Percentiles rank a stretch among this genome's conserved stretches.
These are phyloP conservation scores for Ambrosiella cleistominuta DNA, from an alignment of 2,329 filamentous ascomycete genomes.

Conservation along the genomic window DNA sequence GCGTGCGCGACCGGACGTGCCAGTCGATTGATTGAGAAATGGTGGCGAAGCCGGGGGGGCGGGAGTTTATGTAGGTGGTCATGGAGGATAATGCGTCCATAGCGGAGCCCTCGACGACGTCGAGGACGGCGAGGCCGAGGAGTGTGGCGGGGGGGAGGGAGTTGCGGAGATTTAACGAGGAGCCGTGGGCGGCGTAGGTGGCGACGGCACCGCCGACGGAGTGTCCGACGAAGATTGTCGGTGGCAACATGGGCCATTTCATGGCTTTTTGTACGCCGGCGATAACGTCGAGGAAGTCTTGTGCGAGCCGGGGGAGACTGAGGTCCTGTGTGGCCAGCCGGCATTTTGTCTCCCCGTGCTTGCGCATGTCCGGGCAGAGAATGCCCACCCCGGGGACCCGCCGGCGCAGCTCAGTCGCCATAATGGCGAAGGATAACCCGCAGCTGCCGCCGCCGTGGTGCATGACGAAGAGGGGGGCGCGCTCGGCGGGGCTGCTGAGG, in stretches of 20 bases:
- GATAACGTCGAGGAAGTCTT: slow-evolving; percentile 56
- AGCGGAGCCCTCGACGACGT: slow-evolving; percentile 89
- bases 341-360: slow-evolving; percentile 57
- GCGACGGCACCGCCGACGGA: slow-evolving; percentile 85
- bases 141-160: slow-evolving; percentile 48
- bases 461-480: slow-evolving; percentile 72
- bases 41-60: slow-evolving; percentile 62
- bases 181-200: slow-evolving; percentile 54
- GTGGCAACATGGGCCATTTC: slow-evolving; percentile 56
- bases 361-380: slow-evolving; percentile 68
- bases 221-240: slow-evolving; percentile 72
- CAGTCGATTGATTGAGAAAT: slow-evolving; percentile 73
- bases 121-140: slow-evolving; percentile 75
- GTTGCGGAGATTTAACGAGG: slow-evolving; percentile 60
- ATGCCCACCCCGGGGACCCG: slow-evolving; percentile 65
- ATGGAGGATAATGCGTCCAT: slow-evolving; percentile 91
- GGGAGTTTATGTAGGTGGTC: slow-evolving; percentile 73
- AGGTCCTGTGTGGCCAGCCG: slow-evolving; percentile 34
- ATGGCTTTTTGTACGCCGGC: slow-evolving; percentile 47
- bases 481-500: slow-evolving; percentile 59
- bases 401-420: slow-evolving; percentile 60
- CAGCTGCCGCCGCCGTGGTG: slow-evolving; percentile 93
- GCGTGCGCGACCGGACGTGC: slow-evolving; percentile 77
- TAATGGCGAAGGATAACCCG: slow-evolving; percentile 74
- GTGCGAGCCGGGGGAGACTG: slow-evolving; percentile 51